Percentiles rank a stretch among this genome's conserved stretches.
phyloP scores from a whole-genome alignment of 1,284 basidiomycete genomes.

The Cerioporus squamosus region DNA sequence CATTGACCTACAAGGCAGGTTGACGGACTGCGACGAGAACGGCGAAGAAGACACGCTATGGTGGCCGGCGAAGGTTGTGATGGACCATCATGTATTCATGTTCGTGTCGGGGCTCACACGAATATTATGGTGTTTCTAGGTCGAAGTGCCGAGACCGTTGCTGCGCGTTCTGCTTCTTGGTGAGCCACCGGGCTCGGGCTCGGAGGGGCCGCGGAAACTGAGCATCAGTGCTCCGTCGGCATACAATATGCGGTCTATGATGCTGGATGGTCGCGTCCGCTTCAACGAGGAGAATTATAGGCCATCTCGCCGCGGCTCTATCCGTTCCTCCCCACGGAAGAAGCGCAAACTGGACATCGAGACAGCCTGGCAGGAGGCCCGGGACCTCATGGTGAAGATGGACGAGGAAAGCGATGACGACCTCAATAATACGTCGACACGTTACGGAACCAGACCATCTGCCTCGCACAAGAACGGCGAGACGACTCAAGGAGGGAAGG shows the following conservation, averaged over 20 bases:
- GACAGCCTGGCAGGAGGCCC: slow-evolving; percentile 36
- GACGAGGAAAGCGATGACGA: slow-evolving; percentile 37
- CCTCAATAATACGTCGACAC: slow-evolving; percentile 17
- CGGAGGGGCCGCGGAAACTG: slow-evolving; percentile 8
- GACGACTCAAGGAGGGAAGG: neutral
- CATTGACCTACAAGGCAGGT: slow-evolving; percentile 30
- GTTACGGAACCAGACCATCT: slow-evolving; percentile 23
- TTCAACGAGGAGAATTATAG: slow-evolving; percentile 34
- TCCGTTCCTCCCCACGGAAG: slow-evolving; percentile 30
- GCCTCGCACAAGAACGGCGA: slow-evolving; percentile 17
- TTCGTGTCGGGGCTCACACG: neutral
- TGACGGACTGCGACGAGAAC: slow-evolving; percentile 14
- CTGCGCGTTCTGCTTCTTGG: slow-evolving; percentile 31
- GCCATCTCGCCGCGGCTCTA: neutral
- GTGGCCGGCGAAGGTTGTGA: slow-evolving; percentile 44
- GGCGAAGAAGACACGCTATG: slow-evolving; percentile 33
- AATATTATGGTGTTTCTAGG: slow-evolving; percentile 5
- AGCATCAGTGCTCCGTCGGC: slow-evolving; percentile 25
- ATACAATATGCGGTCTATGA: slow-evolving; percentile 32
- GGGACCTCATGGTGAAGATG: slow-evolving; percentile 33
- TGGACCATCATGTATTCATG: neutral
- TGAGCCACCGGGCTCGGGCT: slow-evolving; percentile 21
- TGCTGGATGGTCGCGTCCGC: slow-evolving; percentile 26
- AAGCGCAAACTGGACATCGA: slow-evolving; percentile 35
- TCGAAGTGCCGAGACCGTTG: slow-evolving; percentile 18